Conservation (phyloP, 805 yeast genomes). For the Yarrowia deformans region DNA sequence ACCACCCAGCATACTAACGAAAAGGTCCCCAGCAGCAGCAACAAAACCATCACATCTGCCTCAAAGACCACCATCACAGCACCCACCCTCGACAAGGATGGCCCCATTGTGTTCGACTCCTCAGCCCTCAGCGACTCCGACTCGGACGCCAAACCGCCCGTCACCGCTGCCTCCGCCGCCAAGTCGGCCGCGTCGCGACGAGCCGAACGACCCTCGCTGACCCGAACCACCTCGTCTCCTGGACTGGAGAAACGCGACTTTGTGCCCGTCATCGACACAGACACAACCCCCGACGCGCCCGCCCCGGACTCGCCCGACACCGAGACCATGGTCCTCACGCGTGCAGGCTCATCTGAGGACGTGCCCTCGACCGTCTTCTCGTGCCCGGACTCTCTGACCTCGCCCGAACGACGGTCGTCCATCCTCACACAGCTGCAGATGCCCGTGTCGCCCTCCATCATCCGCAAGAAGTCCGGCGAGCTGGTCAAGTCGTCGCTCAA, state of each 20-base stretch:
- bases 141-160: neutral
- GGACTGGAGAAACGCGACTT: constrained; percentile 32
- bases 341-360: constrained; percentile 36
- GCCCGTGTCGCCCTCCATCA: constrained; percentile 52
- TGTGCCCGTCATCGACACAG: neutral
- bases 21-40: constrained; percentile 11
- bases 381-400: constrained; percentile 18
- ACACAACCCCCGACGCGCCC: neutral
- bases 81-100: neutral
- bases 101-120: constrained; percentile 19
- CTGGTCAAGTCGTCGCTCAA: constrained; percentile 77
- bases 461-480: constrained; percentile 90
- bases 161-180: neutral
- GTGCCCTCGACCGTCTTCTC: constrained; percentile 33
- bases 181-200: constrained; percentile 28
- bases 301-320: constrained; percentile 3
- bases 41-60: constrained; percentile 8
- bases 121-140: constrained; percentile 29
- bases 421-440: constrained; percentile 34
- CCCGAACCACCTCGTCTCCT: constrained; percentile 32
- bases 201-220: constrained; percentile 35
- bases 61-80: constrained; percentile 13
- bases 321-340: constrained; percentile 1
- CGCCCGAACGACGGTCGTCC: constrained; percentile 37
- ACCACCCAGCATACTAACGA: constrained; percentile 39